Evolutionary conservation across 192 early-diverging fungal species (phyloP).

Genomic region (Linnemannia zychae): DNA sequence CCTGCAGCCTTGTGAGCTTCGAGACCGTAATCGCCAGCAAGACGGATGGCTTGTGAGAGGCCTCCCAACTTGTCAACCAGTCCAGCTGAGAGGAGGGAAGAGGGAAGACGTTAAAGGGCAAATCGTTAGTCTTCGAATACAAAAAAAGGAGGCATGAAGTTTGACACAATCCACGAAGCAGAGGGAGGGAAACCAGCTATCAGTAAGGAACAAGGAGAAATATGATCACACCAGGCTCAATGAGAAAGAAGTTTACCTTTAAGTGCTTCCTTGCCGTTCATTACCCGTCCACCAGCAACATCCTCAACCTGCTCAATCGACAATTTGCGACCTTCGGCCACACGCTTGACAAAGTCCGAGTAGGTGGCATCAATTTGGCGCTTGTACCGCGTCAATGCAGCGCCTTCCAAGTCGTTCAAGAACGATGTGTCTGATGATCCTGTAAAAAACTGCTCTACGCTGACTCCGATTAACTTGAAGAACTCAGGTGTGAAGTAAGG

Average conservation of each 20-base stretch:
- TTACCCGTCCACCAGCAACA: slow-evolving; percentile 75
- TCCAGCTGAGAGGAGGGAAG: slow-evolving; percentile 43
- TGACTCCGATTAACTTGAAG: slow-evolving; percentile 71
- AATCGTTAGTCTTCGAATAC: neutral
- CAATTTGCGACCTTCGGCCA: slow-evolving; percentile 69
- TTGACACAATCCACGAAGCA: neutral
- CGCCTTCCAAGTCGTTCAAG: slow-evolving; percentile 62
- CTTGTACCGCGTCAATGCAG: slow-evolving; percentile 62
- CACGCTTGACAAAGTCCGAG: slow-evolving; percentile 65
- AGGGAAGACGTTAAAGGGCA: neutral
- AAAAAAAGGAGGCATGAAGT: neutral
- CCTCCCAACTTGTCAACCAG: slow-evolving; percentile 77
- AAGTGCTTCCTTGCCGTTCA: slow-evolving; percentile 70
- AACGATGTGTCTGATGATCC: slow-evolving; percentile 63
- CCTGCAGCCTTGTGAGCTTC: slow-evolving; percentile 52
- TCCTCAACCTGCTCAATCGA: slow-evolving; percentile 63
- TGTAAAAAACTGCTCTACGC: slow-evolving; percentile 68
- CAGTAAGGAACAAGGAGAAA: neutral
- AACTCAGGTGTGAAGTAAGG: slow-evolving; percentile 69
- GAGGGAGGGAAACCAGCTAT: neutral
- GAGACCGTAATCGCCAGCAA: slow-evolving; percentile 55
- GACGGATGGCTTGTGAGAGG: slow-evolving; percentile 59
- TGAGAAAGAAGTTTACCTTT: slow-evolving; percentile 21
- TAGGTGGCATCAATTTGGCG: slow-evolving; percentile 66
- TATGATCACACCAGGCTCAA: neutral